Conservation (phyloP, 2,329 filamentous ascomycete species). For the Capronia epimyces region DNA sequence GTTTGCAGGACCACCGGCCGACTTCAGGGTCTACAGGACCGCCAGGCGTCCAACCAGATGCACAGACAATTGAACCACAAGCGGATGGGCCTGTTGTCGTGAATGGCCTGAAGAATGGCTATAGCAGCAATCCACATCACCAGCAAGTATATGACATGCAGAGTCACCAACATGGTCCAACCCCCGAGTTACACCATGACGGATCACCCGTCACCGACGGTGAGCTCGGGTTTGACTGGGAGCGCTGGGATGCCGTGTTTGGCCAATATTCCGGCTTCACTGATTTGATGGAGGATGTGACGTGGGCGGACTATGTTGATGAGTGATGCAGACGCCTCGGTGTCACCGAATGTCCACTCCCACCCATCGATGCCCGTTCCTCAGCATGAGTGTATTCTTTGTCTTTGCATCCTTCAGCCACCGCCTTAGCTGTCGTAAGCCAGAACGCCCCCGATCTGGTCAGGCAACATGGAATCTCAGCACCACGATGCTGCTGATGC, state of each 20-base stretch:
- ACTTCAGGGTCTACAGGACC: not conserved
- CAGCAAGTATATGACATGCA: not conserved
- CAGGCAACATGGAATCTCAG: not conserved
- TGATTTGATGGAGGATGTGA: constrained; percentile 27
- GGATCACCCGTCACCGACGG: not conserved
- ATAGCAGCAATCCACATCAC: not conserved
- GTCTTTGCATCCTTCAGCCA: not conserved
- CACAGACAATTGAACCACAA: not conserved
- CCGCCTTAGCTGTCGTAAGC: not conserved
- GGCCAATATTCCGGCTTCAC: constrained; percentile 37
- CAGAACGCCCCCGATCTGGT: no score
- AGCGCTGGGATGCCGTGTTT: constrained; percentile 47
- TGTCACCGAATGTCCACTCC: not conserved
- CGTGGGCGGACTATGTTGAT: constrained; percentile 15
- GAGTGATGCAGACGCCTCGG: constrained; percentile 1
- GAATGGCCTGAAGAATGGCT: constrained; percentile 1
- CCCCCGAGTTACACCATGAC: constrained; percentile 1
- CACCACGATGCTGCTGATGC: not conserved
- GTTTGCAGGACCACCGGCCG: no score
- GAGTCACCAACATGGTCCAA: not conserved
- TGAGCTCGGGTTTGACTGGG: constrained; percentile 45
- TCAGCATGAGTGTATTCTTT: not conserved
- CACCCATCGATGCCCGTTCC: not conserved
- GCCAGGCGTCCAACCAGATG: not conserved
- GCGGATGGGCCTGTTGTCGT: not conserved